A percentile compares a stretch with the other conserved stretches of the same genome.
These are phyloP conservation scores for Phoma sp. DNA, from an alignment of 2,329 filamentous ascomycete species.

Conservation along the genomic window DNA sequence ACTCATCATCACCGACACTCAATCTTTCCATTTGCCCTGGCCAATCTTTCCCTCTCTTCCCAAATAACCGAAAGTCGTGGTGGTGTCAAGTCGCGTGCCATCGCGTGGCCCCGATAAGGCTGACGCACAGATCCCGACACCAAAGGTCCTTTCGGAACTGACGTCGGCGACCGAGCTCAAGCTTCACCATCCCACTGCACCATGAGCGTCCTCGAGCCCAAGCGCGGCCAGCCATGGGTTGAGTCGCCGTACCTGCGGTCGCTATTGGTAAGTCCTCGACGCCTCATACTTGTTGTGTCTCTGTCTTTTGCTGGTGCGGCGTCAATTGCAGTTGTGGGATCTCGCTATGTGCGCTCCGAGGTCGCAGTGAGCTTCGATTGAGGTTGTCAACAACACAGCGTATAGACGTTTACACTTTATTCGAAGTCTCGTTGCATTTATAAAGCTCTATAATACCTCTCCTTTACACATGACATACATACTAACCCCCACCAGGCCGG, in stretches of 20 bases:
- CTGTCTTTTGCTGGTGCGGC: too few relatives aligned
- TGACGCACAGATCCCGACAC: constrained; percentile 13
- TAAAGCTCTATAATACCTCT: too few relatives aligned
- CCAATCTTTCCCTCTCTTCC: not conserved
- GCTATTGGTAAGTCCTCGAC: constrained; percentile 56
- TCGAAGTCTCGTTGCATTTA: too few relatives aligned
- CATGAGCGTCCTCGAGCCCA: constrained; percentile 43
- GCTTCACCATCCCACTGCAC: constrained; percentile 32
- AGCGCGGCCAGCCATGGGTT: constrained; percentile 42
- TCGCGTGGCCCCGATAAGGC: not conserved
- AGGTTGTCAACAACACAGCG: too few relatives aligned
- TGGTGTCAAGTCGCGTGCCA: not conserved
- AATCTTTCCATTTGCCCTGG: not conserved
- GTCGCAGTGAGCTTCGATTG: not conserved
- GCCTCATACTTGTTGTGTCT: too few relatives aligned
- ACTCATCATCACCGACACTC: constrained; percentile 21
- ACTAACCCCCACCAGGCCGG: constrained; percentile 66
- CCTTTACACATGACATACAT: not conserved
- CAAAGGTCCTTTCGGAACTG: constrained; percentile 5
- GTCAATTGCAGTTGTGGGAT: too few relatives aligned
- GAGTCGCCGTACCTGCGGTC: constrained; percentile 59
- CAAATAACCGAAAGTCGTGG: not conserved
- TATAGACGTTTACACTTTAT: too few relatives aligned
- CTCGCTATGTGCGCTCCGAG: not conserved
- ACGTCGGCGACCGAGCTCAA: constrained; percentile 22